Conservation (phyloP, 805 yeast species). For the Blastobotrys americana region DNA sequence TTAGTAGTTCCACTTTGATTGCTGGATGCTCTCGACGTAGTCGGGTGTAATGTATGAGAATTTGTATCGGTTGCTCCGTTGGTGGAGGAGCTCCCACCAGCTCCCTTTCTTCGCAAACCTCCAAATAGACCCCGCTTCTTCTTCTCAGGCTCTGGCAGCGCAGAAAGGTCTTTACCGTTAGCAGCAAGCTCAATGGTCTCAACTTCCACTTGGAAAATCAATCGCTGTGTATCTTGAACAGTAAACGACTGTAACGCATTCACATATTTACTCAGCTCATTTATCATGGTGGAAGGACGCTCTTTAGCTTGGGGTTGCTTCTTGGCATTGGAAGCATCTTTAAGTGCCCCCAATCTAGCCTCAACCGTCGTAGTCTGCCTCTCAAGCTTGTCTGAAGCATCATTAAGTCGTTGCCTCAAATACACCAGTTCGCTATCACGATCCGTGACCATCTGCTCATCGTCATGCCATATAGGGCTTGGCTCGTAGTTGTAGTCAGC, state of each 20-base stretch:
- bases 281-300: constrained; percentile 27
- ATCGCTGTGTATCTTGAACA: constrained; percentile 63
- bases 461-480: constrained; percentile 95
- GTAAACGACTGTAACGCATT: constrained; percentile 51
- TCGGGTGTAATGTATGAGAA: not conserved
- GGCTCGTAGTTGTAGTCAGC: constrained; percentile 79
- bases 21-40: constrained; percentile 5
- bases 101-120: constrained; percentile 17
- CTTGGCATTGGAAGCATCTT: constrained; percentile 20
- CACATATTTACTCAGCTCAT: constrained; percentile 43
- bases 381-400: constrained; percentile 26
- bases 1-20: no score
- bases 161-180: constrained; percentile 46
- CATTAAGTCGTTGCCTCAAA: constrained; percentile 31
- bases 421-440: constrained; percentile 31
- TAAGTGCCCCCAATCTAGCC: constrained; percentile 15
- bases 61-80: constrained; percentile 5
- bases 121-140: constrained; percentile 58
- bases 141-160: constrained; percentile 27
- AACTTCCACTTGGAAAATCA: constrained; percentile 75
- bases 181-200: constrained; percentile 85
- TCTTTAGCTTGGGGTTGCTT: constrained; percentile 40
- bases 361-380: constrained; percentile 15
- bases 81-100: constrained; percentile 6
- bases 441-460: constrained; percentile 57